Base-by-base conservation (phyloP, 2,329 filamentous ascomycete genomes). In the Exserohilum rostratum region DNA sequence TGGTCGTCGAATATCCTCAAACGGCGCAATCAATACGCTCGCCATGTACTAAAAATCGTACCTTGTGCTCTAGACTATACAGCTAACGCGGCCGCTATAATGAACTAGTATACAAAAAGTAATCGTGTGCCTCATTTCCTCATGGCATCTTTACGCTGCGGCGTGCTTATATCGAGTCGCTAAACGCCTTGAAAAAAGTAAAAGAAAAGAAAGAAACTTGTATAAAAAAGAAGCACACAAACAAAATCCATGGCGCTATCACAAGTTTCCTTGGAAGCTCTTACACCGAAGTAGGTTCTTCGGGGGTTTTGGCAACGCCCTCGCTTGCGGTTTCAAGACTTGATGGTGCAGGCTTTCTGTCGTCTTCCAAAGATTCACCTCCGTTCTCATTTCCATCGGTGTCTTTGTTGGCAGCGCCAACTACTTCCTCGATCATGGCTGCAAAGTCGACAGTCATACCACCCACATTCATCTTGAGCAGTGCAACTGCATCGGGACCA, bases 361-460 rank as follows among this genome's bases (percentile, higher is more conserved):
- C 39, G 13, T 42, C 31, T 31, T 55, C 48, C 30, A 31, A 2
- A 9, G 27, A 27, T 12, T 33, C 34, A 27, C 25, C 42, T 27
- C 25, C 18, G 13, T 29, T 27, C 40, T 44, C 37, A 5, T 43
- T 34, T n/a, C 38, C 5, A 18, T 57, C 57, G n/a, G 45, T 58
- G 20, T 61, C 53, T 25, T 65, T 64, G 38, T 61, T 58, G 12
- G 50, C 45, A 6, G 53, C 44, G n/a, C 61, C 60, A n/a, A 68
- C 70, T 5, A 74, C 72, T 46, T 71, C 68, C 40, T 74, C 71
- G 40, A 76, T 75, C 65, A 76, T 73, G 12, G 67, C 68, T 12
- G 68, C 65, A 46, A 76, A 70, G 27, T 76, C 72, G 5, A 71
- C 64, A 25, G 63, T 70, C 46, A 71, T 62, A 6, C 66, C 68